Percentiles rank a stretch among this genome's conserved stretches.
Conservation (phyloP, 139 green algal genomes). For the Chlamydomonas eustigma region DNA sequence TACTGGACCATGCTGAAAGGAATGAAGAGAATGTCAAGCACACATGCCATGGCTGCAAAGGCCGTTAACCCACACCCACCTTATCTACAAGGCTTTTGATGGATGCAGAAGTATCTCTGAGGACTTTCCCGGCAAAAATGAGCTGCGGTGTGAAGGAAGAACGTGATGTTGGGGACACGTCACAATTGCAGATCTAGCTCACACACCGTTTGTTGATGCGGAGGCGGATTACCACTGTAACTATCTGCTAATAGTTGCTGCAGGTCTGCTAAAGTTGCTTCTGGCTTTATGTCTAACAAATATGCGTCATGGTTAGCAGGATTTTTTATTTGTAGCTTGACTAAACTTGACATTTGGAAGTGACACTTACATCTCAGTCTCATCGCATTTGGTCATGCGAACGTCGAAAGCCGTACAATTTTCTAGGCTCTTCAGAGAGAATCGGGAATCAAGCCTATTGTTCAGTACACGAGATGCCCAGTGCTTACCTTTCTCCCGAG, state of each 20-base stretch:
- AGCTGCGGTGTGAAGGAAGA: neutral
- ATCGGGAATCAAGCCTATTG: too few species aligned
- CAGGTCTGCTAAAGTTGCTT: neutral
- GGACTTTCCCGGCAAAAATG: slow-evolving; percentile 16
- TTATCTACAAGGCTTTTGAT: slow-evolving; percentile 1
- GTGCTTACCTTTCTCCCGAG: neutral
- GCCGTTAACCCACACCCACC: neutral
- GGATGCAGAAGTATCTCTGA: slow-evolving; percentile 1
- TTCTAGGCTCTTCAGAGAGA: too few species aligned
- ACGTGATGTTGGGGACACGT: neutral
- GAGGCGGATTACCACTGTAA: slow-evolving; percentile 4
- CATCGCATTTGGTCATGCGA: too few species aligned
- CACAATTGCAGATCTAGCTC: neutral
- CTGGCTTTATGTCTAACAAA: neutral
- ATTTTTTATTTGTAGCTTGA: slow-evolving; percentile 7
- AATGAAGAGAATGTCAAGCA: slow-evolving; percentile 3
- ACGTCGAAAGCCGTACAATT: too few species aligned
- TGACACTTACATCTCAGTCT: too few species aligned
- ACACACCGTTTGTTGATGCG: slow-evolving; percentile 10
- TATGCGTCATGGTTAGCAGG: neutral
- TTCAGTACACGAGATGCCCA: too few species aligned
- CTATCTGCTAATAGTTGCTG: neutral
- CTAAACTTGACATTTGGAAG: neutral
- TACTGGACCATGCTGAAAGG: slow-evolving; percentile 6
- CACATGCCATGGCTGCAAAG: neutral